A percentile compares a stretch with the other conserved stretches of the same genome.
Conservation (phyloP, 495 filamentous ascomycete species). For the Choiromyces venosus region DNA sequence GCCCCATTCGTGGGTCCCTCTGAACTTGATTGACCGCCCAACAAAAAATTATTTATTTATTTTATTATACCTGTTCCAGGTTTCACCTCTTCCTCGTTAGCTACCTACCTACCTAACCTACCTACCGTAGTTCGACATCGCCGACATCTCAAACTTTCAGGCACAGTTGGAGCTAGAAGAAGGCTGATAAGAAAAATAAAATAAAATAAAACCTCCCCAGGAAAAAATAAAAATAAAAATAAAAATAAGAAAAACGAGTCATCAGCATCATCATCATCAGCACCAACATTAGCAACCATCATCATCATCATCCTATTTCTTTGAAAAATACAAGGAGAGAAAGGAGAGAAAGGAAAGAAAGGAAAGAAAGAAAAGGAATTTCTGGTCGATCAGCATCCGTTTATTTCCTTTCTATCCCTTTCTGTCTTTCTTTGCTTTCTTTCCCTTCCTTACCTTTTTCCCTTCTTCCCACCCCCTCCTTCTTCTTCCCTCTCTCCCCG, state of each 20-base stretch:
- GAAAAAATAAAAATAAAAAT: background rate
- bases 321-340: background rate
- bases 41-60: no score
- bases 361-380: background rate
- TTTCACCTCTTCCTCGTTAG: background rate
- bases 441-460: conserved; percentile 14
- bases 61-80: background rate
- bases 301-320: background rate
- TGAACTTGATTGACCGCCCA: background rate
- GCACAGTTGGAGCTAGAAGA: background rate
- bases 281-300: background rate
- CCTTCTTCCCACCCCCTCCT: conserved; percentile 17
- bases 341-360: background rate
- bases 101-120: no score
- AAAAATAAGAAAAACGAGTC: background rate
- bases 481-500: conserved; percentile 17
- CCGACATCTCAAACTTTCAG: conserved; percentile 3
- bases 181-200: background rate
- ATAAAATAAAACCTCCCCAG: background rate
- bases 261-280: background rate
- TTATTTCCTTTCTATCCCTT: background rate
- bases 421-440: background rate
- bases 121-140: background rate
- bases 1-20: background rate
- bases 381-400: background rate